Evolutionary conservation across 805 yeast species (phyloP), one percentile per base, ranked within the genome.

Genomic region (Metschnikowia hibisci): DNA sequence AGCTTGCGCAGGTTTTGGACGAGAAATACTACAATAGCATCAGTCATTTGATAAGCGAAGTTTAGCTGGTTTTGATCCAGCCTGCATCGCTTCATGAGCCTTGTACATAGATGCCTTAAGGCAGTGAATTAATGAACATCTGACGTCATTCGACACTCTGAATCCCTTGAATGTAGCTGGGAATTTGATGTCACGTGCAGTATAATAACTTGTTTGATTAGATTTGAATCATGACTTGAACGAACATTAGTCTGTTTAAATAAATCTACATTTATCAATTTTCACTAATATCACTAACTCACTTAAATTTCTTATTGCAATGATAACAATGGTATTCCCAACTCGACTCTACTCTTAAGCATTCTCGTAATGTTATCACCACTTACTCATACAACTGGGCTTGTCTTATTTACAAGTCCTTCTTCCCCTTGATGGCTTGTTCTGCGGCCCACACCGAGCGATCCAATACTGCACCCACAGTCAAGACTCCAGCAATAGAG

Each of bases 401-500:
- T 27, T 27, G 29, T 27, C 29, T 27, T 12, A 16, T 11, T 8
- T 57, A 67, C 44, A 64, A 60, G 42, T 78, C 79, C 67, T 85
- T 85, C 63, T 86, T 84, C 15, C 81, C 78, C 55, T 76, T 72
- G 25, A 89, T 63, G 11, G 83, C 87, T 62, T 79, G 80, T 59
- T 89, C 90, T 1, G 96, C 96, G 10, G 87, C 91, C 78, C 87
- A 89, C 4, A 89, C 84, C 3, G 95, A 81, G 46, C 88, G 78
- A 62, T 93, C 99, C 36, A 90, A 63, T 29, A 90, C 79, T 0
- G 96, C 84, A 8, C 96, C 98, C 22, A 91, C 89, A 22, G 96
- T 90, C 46, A 93, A 71, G 9, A 93, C 89, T 37, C 98, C 97
- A 8, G 97, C 98, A 32, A 91, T 76, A 6, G 95, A 87, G 43